Base-by-base conservation (phyloP, 371 early-diverging fungal genomes). In the Synchytrium microbalum region DNA sequence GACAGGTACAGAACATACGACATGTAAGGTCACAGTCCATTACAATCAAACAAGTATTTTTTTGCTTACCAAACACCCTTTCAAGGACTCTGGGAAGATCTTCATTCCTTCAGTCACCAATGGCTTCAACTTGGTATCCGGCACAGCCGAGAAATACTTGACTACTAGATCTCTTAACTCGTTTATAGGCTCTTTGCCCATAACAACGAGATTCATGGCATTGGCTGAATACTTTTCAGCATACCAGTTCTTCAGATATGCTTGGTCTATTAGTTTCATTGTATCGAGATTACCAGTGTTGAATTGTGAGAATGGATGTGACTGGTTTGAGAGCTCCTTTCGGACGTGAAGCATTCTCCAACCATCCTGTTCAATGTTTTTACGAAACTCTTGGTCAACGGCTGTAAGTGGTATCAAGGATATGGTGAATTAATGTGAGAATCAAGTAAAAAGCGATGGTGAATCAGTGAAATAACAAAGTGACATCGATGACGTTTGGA, bases 231-330 rank as follows among this genome's bases (percentile, higher is more conserved):
- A 75, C 52, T 67, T 32, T n/a, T 60, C 8, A 5, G 24, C n/a
- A 38, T 16, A n/a, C 16, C 24, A 51, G 27, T 33, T 61, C 14
- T 32, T 29, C 51, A 32, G 52, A 61, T 28, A 59, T n/a, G 32
- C 63, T 19, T 29, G 66, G 52, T 65, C 62, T 57, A 73, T 73
- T 31, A 65, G n/a, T 56, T 69, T 66, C 73, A 73, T 73, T 25
- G 70, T 75, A 28, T 73, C 74, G 54, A 73, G 58, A 55, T 72
- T 75, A 2, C 76, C 76, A 3, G 76, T 75, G 64, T 73, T 73
- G 67, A 75, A 75, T 24, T 38, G 31, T 24, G 61, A 10, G 19
- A 23, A 52, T 54, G 32, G 68, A n/a, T 55, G 23, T 24, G 56
- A 55, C 23, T 28, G 56, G 8, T 67, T 26, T 23, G 66, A 33